Evolutionary conservation across 2,329 filamentous ascomycete genomes (phyloP), one percentile per base, ranked within the genome.

Genomic region (Cercospora citrullina): DNA sequence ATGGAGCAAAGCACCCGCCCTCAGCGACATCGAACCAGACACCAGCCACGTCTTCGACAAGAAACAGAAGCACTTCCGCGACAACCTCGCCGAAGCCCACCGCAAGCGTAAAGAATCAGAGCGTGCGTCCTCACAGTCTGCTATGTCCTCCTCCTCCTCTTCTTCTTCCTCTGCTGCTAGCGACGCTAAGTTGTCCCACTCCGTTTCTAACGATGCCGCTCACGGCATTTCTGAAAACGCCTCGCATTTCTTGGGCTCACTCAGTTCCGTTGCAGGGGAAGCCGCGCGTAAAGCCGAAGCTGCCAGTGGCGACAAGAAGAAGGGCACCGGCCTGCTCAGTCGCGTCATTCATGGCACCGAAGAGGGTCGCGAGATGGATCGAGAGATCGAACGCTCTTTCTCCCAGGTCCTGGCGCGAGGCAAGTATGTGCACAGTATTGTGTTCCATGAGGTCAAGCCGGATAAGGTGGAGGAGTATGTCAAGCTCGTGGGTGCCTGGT

Each of bases 381-480:
- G 92, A 72, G 94, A 98, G 82, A 94, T 99, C 77, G 93, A 98
- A 83, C 90, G 94, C 67, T 96, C 92, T 78, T 99, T 98, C 83
- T 96, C 92, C 62, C 94, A 97, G 80, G 92, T 98, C 55, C 85
- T 99, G 57, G 95, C 95, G 26, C 88, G 95, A 72, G 95, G 95
- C 77, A 99, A 99, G 83, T 99, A 99, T 77, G 94, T 99, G 64
- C 95, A 99, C 81, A 96, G 93, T 58, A 97, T 99, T 79, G 93
- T 97, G 68, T 93, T 97, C 78, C 95, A 99, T 83, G 88, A 96
- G 70, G 95, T 99, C 72, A 93, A 96, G 83, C 93, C 94, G 69
- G 93, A 97, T 76, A 95, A 93, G 82, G 92, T 97, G 58, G 93
- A 97, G 71, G 94, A 98, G 77, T 99, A 99, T 78, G 90, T 94